Conservation (phyloP, 169 alveolate genomes). For the Plasmodium yoelii region DNA sequence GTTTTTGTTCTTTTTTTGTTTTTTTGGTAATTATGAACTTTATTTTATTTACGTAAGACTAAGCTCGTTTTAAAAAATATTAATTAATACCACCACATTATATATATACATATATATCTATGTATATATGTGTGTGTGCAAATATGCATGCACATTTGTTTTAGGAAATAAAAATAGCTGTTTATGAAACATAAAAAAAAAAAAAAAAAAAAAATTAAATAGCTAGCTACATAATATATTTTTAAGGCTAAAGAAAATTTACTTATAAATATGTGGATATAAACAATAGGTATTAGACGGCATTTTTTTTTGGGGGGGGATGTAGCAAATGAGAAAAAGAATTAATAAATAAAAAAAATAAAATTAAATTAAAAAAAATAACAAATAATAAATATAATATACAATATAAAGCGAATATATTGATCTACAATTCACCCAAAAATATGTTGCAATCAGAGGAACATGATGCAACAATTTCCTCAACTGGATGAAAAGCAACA, state of each 20-base stretch:
- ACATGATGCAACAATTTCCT: slow-evolving; percentile 87
- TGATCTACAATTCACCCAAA: slow-evolving; percentile 82
- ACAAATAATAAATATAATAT: too few species aligned
- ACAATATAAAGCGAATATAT: too few species aligned
- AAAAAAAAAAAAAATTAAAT: too few species aligned
- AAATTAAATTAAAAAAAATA: too few species aligned
- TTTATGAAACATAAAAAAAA: too few species aligned
- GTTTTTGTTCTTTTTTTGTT: not conserved
- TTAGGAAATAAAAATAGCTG: not conserved
- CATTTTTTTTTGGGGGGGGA: too few species aligned
- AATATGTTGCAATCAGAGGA: slow-evolving; percentile 85
- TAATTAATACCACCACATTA: not conserved
- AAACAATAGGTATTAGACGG: too few species aligned
- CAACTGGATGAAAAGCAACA: slow-evolving; percentile 86
- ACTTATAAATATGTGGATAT: too few species aligned
- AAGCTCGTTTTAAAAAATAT: not conserved
- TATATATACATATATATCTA: not conserved
- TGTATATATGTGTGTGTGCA: not conserved
- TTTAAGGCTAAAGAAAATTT: too few species aligned
- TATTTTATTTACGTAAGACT: not conserved
- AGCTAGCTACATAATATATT: too few species aligned
- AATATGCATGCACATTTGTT: not conserved
- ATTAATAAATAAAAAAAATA: too few species aligned
- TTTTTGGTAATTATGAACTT: not conserved
- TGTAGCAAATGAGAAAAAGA: too few species aligned